A percentile compares a stretch with the other conserved stretches of the same genome.
Evolutionary conservation across 768 basidiomycete genomes (phyloP).

Genomic region (Russula lepida): DNA sequence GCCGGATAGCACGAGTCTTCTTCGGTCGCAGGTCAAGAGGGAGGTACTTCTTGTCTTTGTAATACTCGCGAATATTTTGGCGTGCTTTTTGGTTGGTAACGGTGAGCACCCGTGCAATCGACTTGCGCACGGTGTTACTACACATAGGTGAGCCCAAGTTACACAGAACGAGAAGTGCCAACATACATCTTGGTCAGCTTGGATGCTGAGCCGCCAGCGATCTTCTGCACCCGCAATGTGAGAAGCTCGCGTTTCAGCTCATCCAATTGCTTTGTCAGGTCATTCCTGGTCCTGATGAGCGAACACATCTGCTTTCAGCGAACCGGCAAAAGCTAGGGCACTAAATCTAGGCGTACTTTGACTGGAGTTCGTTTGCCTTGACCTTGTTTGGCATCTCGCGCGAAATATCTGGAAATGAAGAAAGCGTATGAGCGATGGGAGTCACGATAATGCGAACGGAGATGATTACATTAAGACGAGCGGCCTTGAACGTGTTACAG

Average conservation of each 20-base stretch:
- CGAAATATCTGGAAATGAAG: slow-evolving; percentile 12
- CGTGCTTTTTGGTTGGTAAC: slow-evolving; percentile 98
- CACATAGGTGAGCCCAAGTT: slow-evolving; percentile 1
- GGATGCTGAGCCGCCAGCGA: slow-evolving; percentile 88
- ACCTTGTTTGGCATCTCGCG: slow-evolving; percentile 81
- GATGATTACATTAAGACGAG: slow-evolving; percentile 31
- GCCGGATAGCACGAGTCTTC: slow-evolving; percentile 97
- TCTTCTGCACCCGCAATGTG: slow-evolving; percentile 93
- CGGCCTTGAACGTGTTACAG: slow-evolving; percentile 27
- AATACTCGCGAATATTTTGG: slow-evolving; percentile 93
- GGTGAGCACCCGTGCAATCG: slow-evolving; percentile 94
- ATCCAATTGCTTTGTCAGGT: slow-evolving; percentile 85
- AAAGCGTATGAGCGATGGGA: neutral
- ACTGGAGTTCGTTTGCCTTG: slow-evolving; percentile 94
- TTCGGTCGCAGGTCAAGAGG: slow-evolving; percentile 97
- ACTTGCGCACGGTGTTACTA: slow-evolving; percentile 95
- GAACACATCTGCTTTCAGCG: neutral
- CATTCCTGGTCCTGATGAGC: slow-evolving; percentile 77
- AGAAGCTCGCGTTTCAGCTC: slow-evolving; percentile 97
- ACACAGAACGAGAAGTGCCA: neutral
- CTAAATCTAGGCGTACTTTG: slow-evolving; percentile 55
- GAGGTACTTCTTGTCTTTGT: slow-evolving; percentile 93
- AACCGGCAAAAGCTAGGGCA: neutral
- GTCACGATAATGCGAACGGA: neutral
- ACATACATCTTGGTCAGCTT: slow-evolving; percentile 97